Percentiles rank a stretch among this genome's conserved stretches.
Evolutionary conservation across 345 rosid species (phyloP).

Genomic region (Hibiscus syriacus): DNA sequence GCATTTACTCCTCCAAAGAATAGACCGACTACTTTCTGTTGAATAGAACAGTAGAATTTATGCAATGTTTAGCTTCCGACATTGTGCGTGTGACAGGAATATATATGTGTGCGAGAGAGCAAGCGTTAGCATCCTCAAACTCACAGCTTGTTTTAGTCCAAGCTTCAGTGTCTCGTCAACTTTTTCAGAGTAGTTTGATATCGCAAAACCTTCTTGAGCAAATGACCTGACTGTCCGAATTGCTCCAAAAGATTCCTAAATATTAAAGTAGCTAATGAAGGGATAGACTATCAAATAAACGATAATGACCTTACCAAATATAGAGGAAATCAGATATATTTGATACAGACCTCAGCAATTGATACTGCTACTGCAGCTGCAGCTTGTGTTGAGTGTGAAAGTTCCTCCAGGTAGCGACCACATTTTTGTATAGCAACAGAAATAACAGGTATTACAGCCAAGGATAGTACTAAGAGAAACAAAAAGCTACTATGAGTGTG

Average conservation of each 20-base stretch:
- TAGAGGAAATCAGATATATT: neutral
- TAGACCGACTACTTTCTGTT: conserved; percentile 54
- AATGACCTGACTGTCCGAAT: conserved; percentile 91
- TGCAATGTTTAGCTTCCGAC: neutral
- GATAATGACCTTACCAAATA: neutral
- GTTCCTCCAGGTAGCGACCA: conserved; percentile 83
- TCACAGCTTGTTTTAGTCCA: conserved; percentile 88
- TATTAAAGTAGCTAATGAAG: conserved; percentile 10
- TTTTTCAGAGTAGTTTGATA: conserved; percentile 66
- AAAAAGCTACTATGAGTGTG: conserved; percentile 5
- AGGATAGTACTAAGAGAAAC: conserved; percentile 57
- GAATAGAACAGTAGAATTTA: conserved; percentile 9
- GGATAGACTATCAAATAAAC: neutral
- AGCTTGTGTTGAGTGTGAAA: conserved; percentile 88
- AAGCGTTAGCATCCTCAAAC: conserved; percentile 15
- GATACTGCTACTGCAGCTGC: conserved; percentile 96
- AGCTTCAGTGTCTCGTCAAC: conserved; percentile 81
- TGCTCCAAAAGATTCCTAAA: conserved; percentile 94
- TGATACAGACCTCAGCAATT: conserved; percentile 71
- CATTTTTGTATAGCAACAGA: conserved; percentile 63
- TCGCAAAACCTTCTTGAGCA: conserved; percentile 70
- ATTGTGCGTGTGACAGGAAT: neutral
- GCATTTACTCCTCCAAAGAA: conserved; percentile 87
- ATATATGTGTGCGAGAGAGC: neutral
- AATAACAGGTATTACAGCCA: conserved; percentile 73